These are phyloP conservation scores for Apodospora peruviana DNA, from an alignment of 495 filamentous ascomycete genomes.

Conservation along the genomic window DNA sequence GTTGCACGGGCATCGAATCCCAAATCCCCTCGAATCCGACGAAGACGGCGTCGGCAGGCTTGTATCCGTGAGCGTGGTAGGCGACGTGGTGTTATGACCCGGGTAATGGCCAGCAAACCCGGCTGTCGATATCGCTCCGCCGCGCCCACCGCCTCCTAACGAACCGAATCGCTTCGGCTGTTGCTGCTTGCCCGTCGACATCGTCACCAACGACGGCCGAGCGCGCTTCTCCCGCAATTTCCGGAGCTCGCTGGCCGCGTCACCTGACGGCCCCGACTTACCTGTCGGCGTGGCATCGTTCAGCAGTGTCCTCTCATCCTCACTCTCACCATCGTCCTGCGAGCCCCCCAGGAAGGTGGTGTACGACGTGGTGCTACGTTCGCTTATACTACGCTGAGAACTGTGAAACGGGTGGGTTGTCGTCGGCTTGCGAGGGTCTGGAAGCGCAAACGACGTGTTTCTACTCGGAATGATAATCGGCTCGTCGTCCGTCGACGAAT, in stretches of 20 bases:
- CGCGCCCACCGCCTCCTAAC: slow-evolving; percentile 3
- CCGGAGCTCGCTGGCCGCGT: slow-evolving; percentile 59
- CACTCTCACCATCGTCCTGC: slow-evolving; percentile 41
- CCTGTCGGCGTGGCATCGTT: slow-evolving; percentile 29
- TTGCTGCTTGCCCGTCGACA: too few relatives aligned
- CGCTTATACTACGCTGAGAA: slow-evolving; percentile 42
- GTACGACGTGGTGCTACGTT: slow-evolving; percentile 36
- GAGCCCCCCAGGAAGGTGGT: slow-evolving; percentile 27
- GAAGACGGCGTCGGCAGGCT: slow-evolving; percentile 59
- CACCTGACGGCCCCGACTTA: slow-evolving; percentile 23
- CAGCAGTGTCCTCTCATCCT: slow-evolving; percentile 51
- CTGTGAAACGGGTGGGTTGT: slow-evolving; percentile 48
- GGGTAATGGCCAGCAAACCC: slow-evolving; percentile 15
- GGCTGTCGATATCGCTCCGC: slow-evolving; percentile 2
- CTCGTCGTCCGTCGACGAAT: slow-evolving; percentile 57
- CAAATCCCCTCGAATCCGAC: slow-evolving; percentile 50
- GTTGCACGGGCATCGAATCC: slow-evolving; percentile 70
- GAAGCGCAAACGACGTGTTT: slow-evolving; percentile 56
- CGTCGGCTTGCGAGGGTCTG: slow-evolving; percentile 42
- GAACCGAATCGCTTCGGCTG: too few relatives aligned
- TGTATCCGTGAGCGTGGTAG: slow-evolving; percentile 62
- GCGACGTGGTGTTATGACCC: slow-evolving; percentile 40
- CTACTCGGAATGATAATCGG: slow-evolving; percentile 60
- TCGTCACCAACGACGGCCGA: slow-evolving; percentile 38
- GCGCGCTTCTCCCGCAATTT: slow-evolving; percentile 66